Evolutionary conservation across 768 basidiomycete genomes (phyloP), one percentile per base, ranked within the genome.

Genomic region (Podaxis sp.): DNA sequence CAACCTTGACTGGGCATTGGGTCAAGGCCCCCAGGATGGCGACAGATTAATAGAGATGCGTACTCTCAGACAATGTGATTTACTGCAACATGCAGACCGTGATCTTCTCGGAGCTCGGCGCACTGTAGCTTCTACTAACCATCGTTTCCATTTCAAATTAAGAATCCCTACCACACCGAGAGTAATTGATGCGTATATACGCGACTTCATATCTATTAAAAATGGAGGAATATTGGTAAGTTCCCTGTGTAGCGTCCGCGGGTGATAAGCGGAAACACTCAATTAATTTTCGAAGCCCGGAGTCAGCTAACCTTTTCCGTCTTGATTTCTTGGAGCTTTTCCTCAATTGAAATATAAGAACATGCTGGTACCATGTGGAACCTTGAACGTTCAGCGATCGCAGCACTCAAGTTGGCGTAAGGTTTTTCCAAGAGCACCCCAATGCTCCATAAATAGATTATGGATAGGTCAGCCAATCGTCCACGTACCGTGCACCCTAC

Each of bases 1-100:
- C 60, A 64, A 66, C 41, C 40, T 57, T 58, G 59, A 58, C 60
- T 62, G 54, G 58, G 60, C 49, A 56, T 60, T 61, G 33, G 36
- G 33, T 33, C 33, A 33, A 33, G 33, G 8, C 33, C 30, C 33
- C 33, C 33, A 33, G 10, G 33, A 8, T 8, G 33, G 33, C 33
- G 33, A 33, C 33, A 10, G 33, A 10, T 33, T 2, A 10, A 33
- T 33, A 33, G 33, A 33, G 2, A 33, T 33, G 10, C 10, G 33
- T 8, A 33, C 6, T 8, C 33, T 33, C 33, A 33, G 20, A 20
- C 44, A 20, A 46, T 46, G 44, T 17, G 44, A 46, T 8, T 46
- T 46, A 20, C 20, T 17, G n/a, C 44, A 22, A 46, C 44, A 46
- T 46, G 44, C 44, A 20, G 20, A 17, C 20, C 44, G 44, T 20